A percentile compares a stretch with the other conserved stretches of the same genome.
phyloP scores from a whole-genome alignment of 805 yeast species.

The Kregervanrija fluxuum region DNA sequence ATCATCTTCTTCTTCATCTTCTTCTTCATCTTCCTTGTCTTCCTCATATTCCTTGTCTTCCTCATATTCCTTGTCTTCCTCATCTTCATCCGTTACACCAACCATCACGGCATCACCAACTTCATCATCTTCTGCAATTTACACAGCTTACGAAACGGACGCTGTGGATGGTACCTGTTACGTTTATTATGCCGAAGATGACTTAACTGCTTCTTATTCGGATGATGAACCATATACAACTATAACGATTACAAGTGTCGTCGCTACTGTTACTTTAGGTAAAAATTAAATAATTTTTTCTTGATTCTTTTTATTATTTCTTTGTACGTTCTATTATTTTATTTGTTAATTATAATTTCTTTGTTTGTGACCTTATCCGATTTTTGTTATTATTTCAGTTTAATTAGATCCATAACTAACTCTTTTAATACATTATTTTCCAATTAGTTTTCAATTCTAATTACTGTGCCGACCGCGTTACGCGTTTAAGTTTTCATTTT shows the following conservation, averaged over 20 bases:
- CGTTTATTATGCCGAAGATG: conserved; percentile 30
- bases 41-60: conserved; percentile 8
- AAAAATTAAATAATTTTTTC: neutral
- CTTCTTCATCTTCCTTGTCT: conserved; percentile 31
- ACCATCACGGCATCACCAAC: conserved; percentile 8
- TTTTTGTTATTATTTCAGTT: neutral
- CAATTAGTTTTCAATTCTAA: no score
- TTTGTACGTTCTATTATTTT: neutral
- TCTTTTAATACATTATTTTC: neutral
- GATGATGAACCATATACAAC: conserved; percentile 28
- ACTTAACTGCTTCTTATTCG: conserved; percentile 15
- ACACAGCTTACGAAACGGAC: conserved; percentile 27
- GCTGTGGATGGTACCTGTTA: conserved; percentile 27
- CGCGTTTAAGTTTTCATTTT: no score
- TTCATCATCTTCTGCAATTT: conserved; percentile 8
- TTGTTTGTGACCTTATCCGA: neutral
- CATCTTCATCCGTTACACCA: neutral
- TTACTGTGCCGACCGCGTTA: no score
- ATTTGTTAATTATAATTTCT: neutral
- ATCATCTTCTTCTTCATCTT: conserved; percentile 31
- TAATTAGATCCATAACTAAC: neutral
- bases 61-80: conserved; percentile 4
- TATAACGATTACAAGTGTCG: conserved; percentile 26
- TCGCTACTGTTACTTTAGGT: conserved; percentile 28
- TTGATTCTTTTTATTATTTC: neutral